These are phyloP conservation scores for Phytopythium montanum DNA, from an alignment of 352 stramenopile species.

Conservation along the genomic window DNA sequence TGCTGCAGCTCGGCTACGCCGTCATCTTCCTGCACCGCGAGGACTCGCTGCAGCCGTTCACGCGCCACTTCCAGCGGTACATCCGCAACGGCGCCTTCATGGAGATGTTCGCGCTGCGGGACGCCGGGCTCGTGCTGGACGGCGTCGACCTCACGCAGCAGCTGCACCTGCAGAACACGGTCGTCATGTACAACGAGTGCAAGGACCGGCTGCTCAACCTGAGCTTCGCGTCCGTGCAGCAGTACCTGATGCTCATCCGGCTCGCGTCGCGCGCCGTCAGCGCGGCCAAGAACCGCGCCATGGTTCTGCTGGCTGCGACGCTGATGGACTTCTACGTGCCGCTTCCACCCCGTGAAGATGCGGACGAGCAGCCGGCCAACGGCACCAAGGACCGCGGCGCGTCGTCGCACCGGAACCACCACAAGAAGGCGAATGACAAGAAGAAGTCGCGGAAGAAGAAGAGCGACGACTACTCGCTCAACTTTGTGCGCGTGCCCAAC, in stretches of 20 bases:
- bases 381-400: slow-evolving; percentile 3
- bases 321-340: slow-evolving; percentile 84
- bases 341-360: slow-evolving; percentile 19
- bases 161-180: slow-evolving; percentile 64
- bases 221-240: slow-evolving; percentile 77
- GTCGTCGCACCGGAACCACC: slow-evolving; percentile 18
- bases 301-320: slow-evolving; percentile 71
- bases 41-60: slow-evolving; percentile 77
- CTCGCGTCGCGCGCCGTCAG: slow-evolving; percentile 56
- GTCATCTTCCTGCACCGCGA: slow-evolving; percentile 82
- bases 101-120: slow-evolving; percentile 66
- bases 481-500: slow-evolving; percentile 78
- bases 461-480: slow-evolving; percentile 66
- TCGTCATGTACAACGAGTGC: slow-evolving; percentile 50
- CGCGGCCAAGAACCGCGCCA: slow-evolving; percentile 49
- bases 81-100: slow-evolving; percentile 81
- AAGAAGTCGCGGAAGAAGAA: slow-evolving; percentile 6
- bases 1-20: slow-evolving; percentile 74
- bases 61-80: slow-evolving; percentile 81
- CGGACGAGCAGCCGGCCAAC: neutral
- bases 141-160: slow-evolving; percentile 63
- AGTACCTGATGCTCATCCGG: slow-evolving; percentile 73
- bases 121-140: slow-evolving; percentile 58
- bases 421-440: slow-evolving; percentile 27
- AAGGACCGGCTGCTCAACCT: slow-evolving; percentile 72